phyloP scores from a whole-genome alignment of 2,329 filamentous ascomycete genomes.

The Aspergillus sp. region DNA sequence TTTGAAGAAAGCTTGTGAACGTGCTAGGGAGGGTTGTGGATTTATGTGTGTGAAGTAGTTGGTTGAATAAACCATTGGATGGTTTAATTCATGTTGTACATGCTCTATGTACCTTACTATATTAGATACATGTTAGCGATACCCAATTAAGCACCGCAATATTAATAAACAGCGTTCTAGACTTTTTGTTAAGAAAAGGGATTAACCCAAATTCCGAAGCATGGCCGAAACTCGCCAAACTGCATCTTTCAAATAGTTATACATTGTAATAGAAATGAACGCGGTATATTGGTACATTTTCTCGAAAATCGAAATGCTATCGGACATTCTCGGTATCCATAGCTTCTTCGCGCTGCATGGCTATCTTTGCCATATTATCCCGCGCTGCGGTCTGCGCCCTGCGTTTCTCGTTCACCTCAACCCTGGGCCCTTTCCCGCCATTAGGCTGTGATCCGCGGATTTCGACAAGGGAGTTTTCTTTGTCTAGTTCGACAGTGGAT shows the following conservation, averaged over 20 bases:
- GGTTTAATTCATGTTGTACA: not conserved
- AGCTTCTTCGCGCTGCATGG: slow-evolving; percentile 41
- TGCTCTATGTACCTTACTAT: not conserved
- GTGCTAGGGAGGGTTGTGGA: slow-evolving; percentile 58
- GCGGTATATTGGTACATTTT: not conserved
- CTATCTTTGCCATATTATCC: slow-evolving; percentile 34
- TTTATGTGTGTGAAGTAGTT: slow-evolving; percentile 58
- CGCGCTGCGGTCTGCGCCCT: slow-evolving; percentile 36
- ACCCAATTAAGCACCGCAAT: not conserved
- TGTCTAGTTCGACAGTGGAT: slow-evolving; percentile 4
- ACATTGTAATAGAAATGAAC: not conserved
- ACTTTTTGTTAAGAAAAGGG: not conserved
- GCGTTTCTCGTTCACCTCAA: slow-evolving; percentile 23
- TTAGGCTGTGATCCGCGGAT: not conserved
- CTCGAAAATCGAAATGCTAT: slow-evolving; percentile 11
- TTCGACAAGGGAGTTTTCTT: slow-evolving; percentile 13
- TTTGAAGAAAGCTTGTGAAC: slow-evolving; percentile 55
- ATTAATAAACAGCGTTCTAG: not conserved
- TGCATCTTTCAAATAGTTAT: not conserved
- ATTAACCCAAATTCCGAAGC: not conserved
- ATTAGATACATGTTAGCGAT: not conserved
- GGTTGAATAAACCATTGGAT: not conserved
- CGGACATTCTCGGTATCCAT: slow-evolving; percentile 32
- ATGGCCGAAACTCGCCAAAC: not conserved
- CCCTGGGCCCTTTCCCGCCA: slow-evolving; percentile 6